Base-by-base conservation (phyloP, 2,329 filamentous ascomycete genomes). In the Aureobasidium uvarum region DNA sequence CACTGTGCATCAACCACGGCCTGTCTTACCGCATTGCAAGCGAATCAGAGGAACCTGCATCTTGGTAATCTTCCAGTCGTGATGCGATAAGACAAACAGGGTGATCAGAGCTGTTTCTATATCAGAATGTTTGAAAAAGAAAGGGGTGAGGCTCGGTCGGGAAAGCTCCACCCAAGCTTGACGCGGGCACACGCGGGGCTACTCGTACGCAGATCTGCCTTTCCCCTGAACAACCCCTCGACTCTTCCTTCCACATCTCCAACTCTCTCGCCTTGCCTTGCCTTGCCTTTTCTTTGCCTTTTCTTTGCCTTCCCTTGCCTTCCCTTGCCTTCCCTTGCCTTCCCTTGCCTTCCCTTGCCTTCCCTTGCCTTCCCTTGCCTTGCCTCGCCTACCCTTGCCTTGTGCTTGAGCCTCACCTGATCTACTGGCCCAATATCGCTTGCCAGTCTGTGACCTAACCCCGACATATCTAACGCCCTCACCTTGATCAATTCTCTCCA, bases 1-100 rank as follows among this genome's bases (percentile, higher is more conserved):
- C 36, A 16, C n/a, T 7, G 43, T 48, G 16, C 38, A 20, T 59
- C 63, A 14, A 8, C 7, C 2, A 11, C 16, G 38, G 20, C 68
- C 73, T 69, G 76, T 88, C 74, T 70, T 77, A 88, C 86, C 85
- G 81, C 90, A 93, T 77, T 90, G 88, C 70, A 98, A 86, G 71
- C 92, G 87, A 76, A 96, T 84, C 62, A 98, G 81, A 73, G 94
- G 93, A 68, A 95, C 86, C 74, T 90, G 89, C 84, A 93, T 85
- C 50, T 71, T 79, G 31, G 2, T 16, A 11, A 1, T 43, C 16
- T 58, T 5, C 36, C 16, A 5, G 45, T 25, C 1, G 41, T 39
- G 20, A 51, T 63, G 60, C 60, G 46, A 54, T 18, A 50, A 41
- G 13, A 25, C 3, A 25, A 25, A 45, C 51, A 23, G 31, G 16